These are phyloP conservation scores for Albifimbria verrucaria DNA, from an alignment of 2,329 filamentous ascomycete species.

Conservation along the genomic window DNA sequence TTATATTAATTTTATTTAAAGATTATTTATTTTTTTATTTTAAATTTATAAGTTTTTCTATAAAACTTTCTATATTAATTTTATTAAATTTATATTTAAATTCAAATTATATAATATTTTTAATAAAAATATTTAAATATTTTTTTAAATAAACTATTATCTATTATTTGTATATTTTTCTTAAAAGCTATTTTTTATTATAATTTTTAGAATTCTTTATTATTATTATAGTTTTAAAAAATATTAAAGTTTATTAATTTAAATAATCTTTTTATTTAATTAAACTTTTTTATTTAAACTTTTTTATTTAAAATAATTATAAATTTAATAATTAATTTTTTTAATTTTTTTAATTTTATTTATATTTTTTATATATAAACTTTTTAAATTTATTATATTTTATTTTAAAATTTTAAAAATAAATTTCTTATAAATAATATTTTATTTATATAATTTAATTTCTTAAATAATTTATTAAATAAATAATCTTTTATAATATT, in stretches of 20 bases:
- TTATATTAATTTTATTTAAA: not conserved
- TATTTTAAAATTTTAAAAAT: not conserved
- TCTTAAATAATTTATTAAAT: not conserved
- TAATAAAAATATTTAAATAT: not conserved
- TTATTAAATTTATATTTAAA: not conserved
- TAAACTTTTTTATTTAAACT: not conserved
- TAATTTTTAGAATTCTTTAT: not conserved
- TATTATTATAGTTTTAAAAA: not conserved
- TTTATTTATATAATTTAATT: not conserved
- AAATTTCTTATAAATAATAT: not conserved
- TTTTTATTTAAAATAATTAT: too few species aligned
- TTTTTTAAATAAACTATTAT: not conserved
- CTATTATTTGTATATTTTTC: not conserved
- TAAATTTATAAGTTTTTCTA: too few species aligned
- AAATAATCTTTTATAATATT: not conserved
- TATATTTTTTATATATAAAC: not conserved
- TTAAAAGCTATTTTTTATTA: not conserved
- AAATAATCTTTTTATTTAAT: not conserved
- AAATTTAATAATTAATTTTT: not conserved
- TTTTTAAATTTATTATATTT: too few species aligned
- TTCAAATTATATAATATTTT: not conserved
- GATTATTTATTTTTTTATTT: not conserved
- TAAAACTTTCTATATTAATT: too few species aligned
- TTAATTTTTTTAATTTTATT: constrained; percentile 1
- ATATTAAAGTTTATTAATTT: too few species aligned